Evolutionary conservation across 2,329 filamentous ascomycete species (phyloP), one percentile per base, ranked within the genome.

Genomic region (Penicillium corylophilum): DNA sequence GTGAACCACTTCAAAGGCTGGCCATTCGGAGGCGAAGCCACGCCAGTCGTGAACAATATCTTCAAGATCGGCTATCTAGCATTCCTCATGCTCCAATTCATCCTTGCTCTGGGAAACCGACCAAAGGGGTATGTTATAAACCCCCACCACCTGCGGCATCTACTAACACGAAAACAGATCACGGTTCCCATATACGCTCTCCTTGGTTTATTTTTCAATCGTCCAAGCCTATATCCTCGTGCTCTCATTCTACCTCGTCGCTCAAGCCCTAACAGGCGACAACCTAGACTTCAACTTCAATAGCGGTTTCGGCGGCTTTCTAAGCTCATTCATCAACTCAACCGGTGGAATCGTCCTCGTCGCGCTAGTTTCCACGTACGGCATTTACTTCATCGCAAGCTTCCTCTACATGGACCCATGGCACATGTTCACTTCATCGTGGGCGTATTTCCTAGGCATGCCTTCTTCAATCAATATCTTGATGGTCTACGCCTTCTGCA

Each of bases 391-490:
- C 70, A 77, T 96, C 50, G 90, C 91, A 8, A 96, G 91, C 7
- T 95, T 97, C 82, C 76, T 97, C 72, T 97, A 97, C 77, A 80
- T 96, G 64, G 93, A 97, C 73, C 93, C 93, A 23, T 96, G 93
- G 93, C 93, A 97, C 82, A 96, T 96, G 91, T 93, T 97, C 79
- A 93, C 92, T 70, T 96, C 92, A 2, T 96, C 95, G 81, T 88
- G 88, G 28, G 85, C 89, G 68, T 96, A 96, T 72, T 79, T 96
- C 61, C 76, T 96, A 49, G 84, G 95, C 69, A 93, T 92, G 83
- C 94, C 91, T 12, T 94, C 90, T 12, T 96, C 95, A 76, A 90
- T 95, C 83, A 97, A 97, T 79, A 93, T 97, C 64, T 86, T 97
- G 68, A 96, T 95, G 83, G 90, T 97, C 46, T 97, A 96, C 75